Percentiles rank a stretch among this genome's conserved stretches.
Evolutionary conservation across 306 rosid species (phyloP).

Genomic region (Hippophae gyantsensis): DNA sequence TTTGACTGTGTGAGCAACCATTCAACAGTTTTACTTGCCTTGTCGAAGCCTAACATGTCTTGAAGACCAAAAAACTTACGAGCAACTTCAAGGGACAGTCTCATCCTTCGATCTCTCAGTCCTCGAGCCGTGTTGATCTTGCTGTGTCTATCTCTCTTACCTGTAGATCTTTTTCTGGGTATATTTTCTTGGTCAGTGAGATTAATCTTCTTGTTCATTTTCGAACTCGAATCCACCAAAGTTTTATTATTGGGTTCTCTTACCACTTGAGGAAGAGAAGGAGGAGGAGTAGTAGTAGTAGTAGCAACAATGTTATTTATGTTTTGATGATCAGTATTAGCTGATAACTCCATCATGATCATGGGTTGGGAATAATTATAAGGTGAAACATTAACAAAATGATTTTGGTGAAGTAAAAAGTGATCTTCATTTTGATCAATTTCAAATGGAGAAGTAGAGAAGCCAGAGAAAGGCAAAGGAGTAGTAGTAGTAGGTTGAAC

Average conservation of each 20-base stretch:
- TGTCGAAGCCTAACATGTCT: slow-evolving; percentile 73
- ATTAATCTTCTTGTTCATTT: background rate
- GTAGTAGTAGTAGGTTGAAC: background rate
- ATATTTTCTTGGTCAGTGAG: background rate
- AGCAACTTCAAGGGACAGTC: slow-evolving; percentile 72
- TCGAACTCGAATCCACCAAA: background rate
- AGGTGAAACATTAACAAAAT: too few relatives aligned
- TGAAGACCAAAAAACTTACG: slow-evolving; percentile 66
- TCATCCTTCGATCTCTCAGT: slow-evolving; percentile 78
- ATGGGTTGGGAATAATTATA: too few relatives aligned
- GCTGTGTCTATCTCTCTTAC: slow-evolving; percentile 83
- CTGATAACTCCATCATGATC: too few relatives aligned
- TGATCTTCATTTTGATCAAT: slow-evolving; percentile 30
- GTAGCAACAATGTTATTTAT: too few relatives aligned
- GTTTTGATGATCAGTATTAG: too few relatives aligned
- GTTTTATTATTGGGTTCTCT: slow-evolving; percentile 1
- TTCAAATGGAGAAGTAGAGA: slow-evolving; percentile 42
- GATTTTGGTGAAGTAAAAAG: slow-evolving; percentile 11
- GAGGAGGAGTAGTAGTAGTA: slow-evolving; percentile 1
- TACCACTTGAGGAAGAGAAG: background rate
- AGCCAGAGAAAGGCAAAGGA: slow-evolving; percentile 35
- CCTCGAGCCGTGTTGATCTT: slow-evolving; percentile 67
- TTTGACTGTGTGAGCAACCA: slow-evolving; percentile 63
- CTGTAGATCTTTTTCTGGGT: slow-evolving; percentile 30
- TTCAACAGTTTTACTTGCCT: slow-evolving; percentile 86